Conservation (phyloP, 2,329 filamentous ascomycete genomes). For the Lachnellula subtilissima region DNA sequence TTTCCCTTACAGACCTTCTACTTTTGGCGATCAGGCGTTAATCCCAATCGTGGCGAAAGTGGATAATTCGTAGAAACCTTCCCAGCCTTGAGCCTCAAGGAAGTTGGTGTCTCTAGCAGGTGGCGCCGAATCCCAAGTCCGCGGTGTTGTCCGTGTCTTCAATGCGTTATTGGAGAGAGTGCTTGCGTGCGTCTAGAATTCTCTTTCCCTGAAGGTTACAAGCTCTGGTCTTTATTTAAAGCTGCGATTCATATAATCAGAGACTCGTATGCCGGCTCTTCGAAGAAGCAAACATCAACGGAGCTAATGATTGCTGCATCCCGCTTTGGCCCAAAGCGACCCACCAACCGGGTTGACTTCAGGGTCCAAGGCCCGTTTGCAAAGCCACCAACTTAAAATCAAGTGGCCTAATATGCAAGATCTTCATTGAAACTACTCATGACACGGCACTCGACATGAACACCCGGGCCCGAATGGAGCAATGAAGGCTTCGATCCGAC, state of each 20-base stretch:
- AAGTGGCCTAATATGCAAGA: slow-evolving; percentile 17
- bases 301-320: neutral
- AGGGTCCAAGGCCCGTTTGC: slow-evolving; percentile 4
- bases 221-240: slow-evolving; percentile 1
- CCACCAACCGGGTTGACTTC: slow-evolving; percentile 6
- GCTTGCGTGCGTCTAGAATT: neutral
- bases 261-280: neutral
- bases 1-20: too few relatives aligned
- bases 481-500: slow-evolving; percentile 36
- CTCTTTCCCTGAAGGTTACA: neutral
- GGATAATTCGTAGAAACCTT: too few relatives aligned
- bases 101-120: too few relatives aligned
- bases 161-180: neutral
- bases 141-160: neutral
- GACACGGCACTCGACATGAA: slow-evolving; percentile 24
- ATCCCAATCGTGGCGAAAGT: too few relatives aligned
- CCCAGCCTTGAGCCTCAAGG: too few relatives aligned
- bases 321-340: slow-evolving; percentile 5
- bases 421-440: slow-evolving; percentile 20
- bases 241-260: slow-evolving; percentile 3
- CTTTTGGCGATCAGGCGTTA: too few relatives aligned
- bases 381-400: slow-evolving; percentile 19
- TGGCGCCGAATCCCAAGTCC: neutral
- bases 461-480: slow-evolving; percentile 18
- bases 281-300: neutral